Evolutionary conservation across 345 rosid genomes (phyloP).

Genomic region (Melaleuca quinquenervia): DNA sequence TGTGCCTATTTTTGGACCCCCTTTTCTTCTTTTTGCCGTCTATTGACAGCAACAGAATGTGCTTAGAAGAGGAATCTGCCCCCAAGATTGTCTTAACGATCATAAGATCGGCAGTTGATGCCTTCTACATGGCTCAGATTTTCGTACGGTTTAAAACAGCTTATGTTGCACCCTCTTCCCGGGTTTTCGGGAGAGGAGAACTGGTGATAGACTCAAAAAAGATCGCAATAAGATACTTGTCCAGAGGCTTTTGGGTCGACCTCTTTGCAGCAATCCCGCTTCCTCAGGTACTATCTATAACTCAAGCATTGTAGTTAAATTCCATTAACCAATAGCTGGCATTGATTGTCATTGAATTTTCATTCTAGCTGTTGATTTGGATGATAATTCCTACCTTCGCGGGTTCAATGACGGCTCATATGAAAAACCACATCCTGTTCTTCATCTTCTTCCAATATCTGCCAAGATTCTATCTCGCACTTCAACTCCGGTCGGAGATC

Average conservation of each 20-base stretch:
- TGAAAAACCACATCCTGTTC: slow-evolving; percentile 19
- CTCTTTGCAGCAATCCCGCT: slow-evolving; percentile 29
- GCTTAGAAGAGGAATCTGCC: slow-evolving; percentile 16
- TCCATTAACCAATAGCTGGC: background rate
- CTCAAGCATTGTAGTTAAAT: background rate
- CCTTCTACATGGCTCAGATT: slow-evolving; percentile 22
- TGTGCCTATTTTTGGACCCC: slow-evolving; percentile 28
- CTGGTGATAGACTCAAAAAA: slow-evolving; percentile 26
- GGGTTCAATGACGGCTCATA: slow-evolving; percentile 3
- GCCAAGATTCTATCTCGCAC: slow-evolving; percentile 24
- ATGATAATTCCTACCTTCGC: slow-evolving; percentile 11
- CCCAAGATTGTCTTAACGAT: slow-evolving; percentile 15
- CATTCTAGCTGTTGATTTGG: slow-evolving; percentile 24
- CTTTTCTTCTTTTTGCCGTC: slow-evolving; percentile 23
- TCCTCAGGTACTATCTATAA: slow-evolving; percentile 22
- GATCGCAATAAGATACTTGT: slow-evolving; percentile 23
- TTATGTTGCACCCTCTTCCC: slow-evolving; percentile 29
- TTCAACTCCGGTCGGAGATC: slow-evolving; percentile 22
- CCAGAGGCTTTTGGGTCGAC: slow-evolving; percentile 24
- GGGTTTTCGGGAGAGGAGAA: slow-evolving; percentile 32
- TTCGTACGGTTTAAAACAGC: slow-evolving; percentile 28
- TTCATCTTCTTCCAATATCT: slow-evolving; percentile 23
- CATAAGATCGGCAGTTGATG: slow-evolving; percentile 20
- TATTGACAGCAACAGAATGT: background rate
- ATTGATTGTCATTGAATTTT: background rate